A percentile compares a stretch with the other conserved stretches of the same genome.
Evolutionary conservation across 2,329 filamentous ascomycete species (phyloP).

Genomic region (Scedosporium apiospermum): DNA sequence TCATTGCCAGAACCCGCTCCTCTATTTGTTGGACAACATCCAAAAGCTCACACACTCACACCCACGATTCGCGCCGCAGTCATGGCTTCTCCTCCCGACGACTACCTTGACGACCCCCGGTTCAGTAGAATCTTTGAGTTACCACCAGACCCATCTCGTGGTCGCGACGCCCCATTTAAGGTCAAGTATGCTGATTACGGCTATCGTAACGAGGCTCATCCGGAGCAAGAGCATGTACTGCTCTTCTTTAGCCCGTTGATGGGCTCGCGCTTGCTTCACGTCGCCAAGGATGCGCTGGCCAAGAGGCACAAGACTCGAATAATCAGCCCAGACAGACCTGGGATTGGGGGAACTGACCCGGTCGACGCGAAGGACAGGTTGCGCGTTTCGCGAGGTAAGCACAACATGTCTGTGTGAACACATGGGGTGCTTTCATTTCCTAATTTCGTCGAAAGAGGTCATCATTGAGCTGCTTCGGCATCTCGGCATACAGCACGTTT

Average conservation of each 20-base stretch:
- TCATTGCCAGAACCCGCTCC: too few relatives aligned
- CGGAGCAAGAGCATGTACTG: conserved; percentile 17
- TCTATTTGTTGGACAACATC: too few relatives aligned
- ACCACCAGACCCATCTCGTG: conserved; percentile 10
- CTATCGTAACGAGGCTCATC: conserved; percentile 17
- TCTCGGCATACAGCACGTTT: conserved; percentile 20
- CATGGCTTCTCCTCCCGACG: neutral
- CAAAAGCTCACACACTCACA: too few relatives aligned
- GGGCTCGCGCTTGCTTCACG: conserved; percentile 18
- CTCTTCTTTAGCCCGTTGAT: conserved; percentile 20
- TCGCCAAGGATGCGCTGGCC: conserved; percentile 22
- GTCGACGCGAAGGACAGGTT: conserved; percentile 14
- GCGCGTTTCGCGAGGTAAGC: conserved; percentile 17
- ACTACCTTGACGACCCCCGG: conserved; percentile 12
- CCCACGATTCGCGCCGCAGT: too few relatives aligned
- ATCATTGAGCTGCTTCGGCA: conserved; percentile 11
- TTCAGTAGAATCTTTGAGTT: conserved; percentile 15
- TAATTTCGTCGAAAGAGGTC: neutral
- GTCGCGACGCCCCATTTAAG: conserved; percentile 6
- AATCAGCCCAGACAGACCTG: conserved; percentile 23
- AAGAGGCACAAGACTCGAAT: conserved; percentile 21
- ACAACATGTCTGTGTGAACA: conserved; percentile 13
- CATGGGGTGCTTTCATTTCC: too few relatives aligned
- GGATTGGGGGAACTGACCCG: conserved; percentile 23
- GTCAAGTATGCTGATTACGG: conserved; percentile 22